These are phyloP conservation scores for Lathyrus sativus DNA, from an alignment of 306 rosid species.

Conservation along the genomic window DNA sequence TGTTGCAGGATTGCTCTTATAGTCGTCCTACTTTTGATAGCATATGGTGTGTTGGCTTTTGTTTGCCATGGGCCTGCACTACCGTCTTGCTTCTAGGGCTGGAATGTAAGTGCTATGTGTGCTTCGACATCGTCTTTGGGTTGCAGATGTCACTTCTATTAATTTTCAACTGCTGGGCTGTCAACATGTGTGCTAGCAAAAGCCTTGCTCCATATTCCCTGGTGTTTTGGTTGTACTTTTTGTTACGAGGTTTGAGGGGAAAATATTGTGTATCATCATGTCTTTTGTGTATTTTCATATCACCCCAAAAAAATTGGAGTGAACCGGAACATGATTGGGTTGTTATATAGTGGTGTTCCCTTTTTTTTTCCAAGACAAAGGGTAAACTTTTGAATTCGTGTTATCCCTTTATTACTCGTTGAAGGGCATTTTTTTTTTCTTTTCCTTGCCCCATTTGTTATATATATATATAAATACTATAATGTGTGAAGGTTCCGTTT, in stretches of 20 bases:
- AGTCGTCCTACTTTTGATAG: constrained; percentile 68
- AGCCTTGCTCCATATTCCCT: constrained; percentile 39
- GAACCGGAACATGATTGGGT: constrained; percentile 21
- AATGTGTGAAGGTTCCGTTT: not conserved
- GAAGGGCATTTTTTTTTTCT: constrained; percentile 12
- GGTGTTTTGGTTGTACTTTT: constrained; percentile 47
- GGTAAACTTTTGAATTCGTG: constrained; percentile 16
- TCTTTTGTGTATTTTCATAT: constrained; percentile 17
- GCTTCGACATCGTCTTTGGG: constrained; percentile 35
- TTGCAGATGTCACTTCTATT: constrained; percentile 42
- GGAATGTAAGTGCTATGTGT: constrained; percentile 36
- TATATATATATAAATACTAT: not conserved
- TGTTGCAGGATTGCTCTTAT: constrained; percentile 84
- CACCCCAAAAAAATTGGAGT: constrained; percentile 34
- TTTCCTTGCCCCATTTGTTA: not conserved
- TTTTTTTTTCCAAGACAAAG: constrained; percentile 7
- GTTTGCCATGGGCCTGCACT: constrained; percentile 87
- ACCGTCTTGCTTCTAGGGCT: constrained; percentile 62
- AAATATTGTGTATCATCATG: constrained; percentile 13
- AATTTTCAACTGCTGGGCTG: constrained; percentile 39
- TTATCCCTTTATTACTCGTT: constrained; percentile 9
- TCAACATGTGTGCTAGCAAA: constrained; percentile 44
- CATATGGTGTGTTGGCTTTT: constrained; percentile 75
- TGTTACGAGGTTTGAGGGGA: constrained; percentile 39
- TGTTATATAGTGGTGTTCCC: constrained; percentile 26